Base-by-base conservation (phyloP, 2,329 filamentous ascomycete species). In the Fusarium buharicum region DNA sequence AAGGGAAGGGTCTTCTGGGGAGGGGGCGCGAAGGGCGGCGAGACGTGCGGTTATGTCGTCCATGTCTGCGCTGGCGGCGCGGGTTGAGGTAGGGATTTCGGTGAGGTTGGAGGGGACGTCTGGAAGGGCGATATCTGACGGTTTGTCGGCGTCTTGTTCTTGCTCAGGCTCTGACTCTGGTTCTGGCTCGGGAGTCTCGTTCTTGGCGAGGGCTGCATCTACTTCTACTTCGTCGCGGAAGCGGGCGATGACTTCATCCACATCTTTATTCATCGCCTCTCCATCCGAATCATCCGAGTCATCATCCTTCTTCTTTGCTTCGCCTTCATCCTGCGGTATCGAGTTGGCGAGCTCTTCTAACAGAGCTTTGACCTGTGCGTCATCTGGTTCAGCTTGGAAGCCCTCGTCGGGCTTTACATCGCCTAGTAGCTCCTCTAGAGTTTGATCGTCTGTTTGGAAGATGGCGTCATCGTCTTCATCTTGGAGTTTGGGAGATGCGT, bases 41-140 rank as follows among this genome's bases (percentile, higher is more conserved):
- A 86, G 79, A 45, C 84, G 83, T 8, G 79, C 77, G 2, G 80
- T 77, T 44, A 87, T 81, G 55, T 80, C 78, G 45, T 80, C 76
- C 22, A 72, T 62, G 54, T 77, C 75, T 39, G 72, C 66, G 43
- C 50, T 73, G 37, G 48, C 62, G 27, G 41, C 62, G 16, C 62
- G 64, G 6, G 53, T 67, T 4, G 69, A 49, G 0, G 67, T 55
- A 0, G 73, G 64, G 8, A 80, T 76, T 24, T 78, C 75, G 41
- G 76, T 69, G 6, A 82, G 76, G 34, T 75, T 68, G 0, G 76
- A 76, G 0, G 83, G 83, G 1, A 84, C 80, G 3, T 77, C 70
- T 1, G 83, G 83, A 4, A 85, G 77, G 18, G 72, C 64, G 12
- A 84, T 71, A 9, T 71, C 63, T 18, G 64, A 30, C 14, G 40